Evolutionary conservation across 306 rosid genomes (phyloP).

Genomic region (Acacia confusa): DNA sequence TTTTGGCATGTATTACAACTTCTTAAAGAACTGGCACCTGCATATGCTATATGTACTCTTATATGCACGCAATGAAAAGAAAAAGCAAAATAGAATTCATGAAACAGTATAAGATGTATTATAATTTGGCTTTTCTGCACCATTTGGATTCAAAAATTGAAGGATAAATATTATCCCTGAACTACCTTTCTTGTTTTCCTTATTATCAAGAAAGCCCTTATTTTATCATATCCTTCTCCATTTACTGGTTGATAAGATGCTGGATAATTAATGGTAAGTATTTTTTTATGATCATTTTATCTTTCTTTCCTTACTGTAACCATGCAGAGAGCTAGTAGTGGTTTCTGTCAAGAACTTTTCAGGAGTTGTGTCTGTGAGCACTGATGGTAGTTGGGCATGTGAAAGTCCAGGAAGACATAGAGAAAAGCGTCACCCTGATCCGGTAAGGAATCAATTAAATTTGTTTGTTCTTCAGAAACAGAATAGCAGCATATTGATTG

Average conservation of each 20-base stretch:
- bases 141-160: background rate
- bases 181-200: background rate
- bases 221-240: background rate
- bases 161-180: background rate
- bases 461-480: conserved; percentile 1
- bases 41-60: background rate
- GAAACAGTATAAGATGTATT: background rate
- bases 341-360: conserved; percentile 71
- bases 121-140: background rate
- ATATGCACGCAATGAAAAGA: background rate
- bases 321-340: conserved; percentile 63
- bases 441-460: conserved; percentile 50
- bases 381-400: conserved; percentile 68
- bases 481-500: background rate
- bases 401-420: conserved; percentile 54
- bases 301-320: conserved; percentile 9
- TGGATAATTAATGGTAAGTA: background rate
- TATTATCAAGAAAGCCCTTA: background rate
- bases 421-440: conserved; percentile 60
- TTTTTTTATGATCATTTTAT: background rate
- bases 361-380: conserved; percentile 60
- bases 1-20: background rate
- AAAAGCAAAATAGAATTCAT: background rate
- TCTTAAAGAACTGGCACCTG: background rate
- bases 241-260: conserved; percentile 8